phyloP scores from a whole-genome alignment of 257 asterid species.

The Fraxinus quadrangulata region DNA sequence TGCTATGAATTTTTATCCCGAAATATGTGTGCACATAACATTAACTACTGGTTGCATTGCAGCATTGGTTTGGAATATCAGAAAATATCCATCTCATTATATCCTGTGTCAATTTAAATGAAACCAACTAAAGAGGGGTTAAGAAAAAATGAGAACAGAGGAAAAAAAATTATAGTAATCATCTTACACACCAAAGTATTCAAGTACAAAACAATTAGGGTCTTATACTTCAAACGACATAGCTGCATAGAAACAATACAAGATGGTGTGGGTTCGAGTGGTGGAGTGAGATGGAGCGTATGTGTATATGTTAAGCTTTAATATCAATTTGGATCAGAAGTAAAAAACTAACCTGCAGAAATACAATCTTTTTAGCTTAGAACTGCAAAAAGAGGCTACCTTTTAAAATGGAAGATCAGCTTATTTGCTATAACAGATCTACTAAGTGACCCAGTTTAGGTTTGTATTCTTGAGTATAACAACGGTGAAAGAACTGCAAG shows the following conservation, averaged over 20 bases:
- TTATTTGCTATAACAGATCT: background rate
- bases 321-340: background rate
- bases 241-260: background rate
- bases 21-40: background rate
- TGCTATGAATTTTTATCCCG: background rate
- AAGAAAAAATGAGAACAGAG: background rate
- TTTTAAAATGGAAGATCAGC: background rate
- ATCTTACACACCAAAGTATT: background rate
- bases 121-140: background rate
- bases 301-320: background rate
- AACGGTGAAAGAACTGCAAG: slow-evolving; percentile 15
- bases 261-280: background rate
- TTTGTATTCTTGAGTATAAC: slow-evolving; percentile 19
- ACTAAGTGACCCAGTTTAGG: slow-evolving; percentile 9
- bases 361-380: background rate
- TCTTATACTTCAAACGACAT: background rate
- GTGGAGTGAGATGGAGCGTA: background rate
- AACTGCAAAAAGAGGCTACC: background rate
- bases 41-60: background rate
- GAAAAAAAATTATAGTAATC: background rate
- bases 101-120: background rate
- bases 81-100: background rate
- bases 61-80: background rate
- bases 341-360: background rate
- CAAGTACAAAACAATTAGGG: background rate